Percentiles rank a stretch among this genome's conserved stretches.
Evolutionary conservation across 192 early-diverging fungal species (phyloP).

Genomic region (Mortierella alpina): DNA sequence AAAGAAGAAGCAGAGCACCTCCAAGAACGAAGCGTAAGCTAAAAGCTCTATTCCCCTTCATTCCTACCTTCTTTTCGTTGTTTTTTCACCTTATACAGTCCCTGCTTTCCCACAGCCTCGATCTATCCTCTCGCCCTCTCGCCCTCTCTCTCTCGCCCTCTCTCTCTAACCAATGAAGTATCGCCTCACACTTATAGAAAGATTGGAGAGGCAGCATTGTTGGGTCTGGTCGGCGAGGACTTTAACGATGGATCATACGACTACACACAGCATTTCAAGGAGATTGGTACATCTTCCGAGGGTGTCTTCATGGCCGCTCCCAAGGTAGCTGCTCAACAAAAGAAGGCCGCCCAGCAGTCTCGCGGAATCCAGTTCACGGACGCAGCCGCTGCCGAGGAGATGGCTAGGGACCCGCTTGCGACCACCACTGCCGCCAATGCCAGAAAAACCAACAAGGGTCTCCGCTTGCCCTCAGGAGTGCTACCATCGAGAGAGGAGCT

Average conservation of each 20-base stretch:
- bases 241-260: constrained; percentile 94
- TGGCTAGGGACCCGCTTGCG: constrained; percentile 13
- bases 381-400: constrained; percentile 42
- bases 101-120: not conserved
- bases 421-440: constrained; percentile 1
- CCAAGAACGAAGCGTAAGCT: constrained; percentile 34
- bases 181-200: constrained; percentile 18
- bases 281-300: constrained; percentile 79
- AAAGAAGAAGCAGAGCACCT: constrained; percentile 33
- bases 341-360: constrained; percentile 49
- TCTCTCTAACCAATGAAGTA: not conserved
- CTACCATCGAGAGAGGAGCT: constrained; percentile 81
- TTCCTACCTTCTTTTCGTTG: not conserved
- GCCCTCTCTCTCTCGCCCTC: constrained; percentile 5
- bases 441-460: constrained; percentile 31
- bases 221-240: constrained; percentile 77
- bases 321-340: constrained; percentile 63
- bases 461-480: constrained; percentile 77
- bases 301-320: constrained; percentile 84
- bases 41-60: not conserved
- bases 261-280: constrained; percentile 92
- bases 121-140: not conserved
- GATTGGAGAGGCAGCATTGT: constrained; percentile 82
- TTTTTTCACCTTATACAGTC: too few relatives aligned
- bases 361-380: constrained; percentile 47